Percentiles rank a stretch among this genome's conserved stretches.
These are phyloP conservation scores for Paecilomyces variotii DNA, from an alignment of 2,329 filamentous ascomycete genomes.

Conservation along the genomic window DNA sequence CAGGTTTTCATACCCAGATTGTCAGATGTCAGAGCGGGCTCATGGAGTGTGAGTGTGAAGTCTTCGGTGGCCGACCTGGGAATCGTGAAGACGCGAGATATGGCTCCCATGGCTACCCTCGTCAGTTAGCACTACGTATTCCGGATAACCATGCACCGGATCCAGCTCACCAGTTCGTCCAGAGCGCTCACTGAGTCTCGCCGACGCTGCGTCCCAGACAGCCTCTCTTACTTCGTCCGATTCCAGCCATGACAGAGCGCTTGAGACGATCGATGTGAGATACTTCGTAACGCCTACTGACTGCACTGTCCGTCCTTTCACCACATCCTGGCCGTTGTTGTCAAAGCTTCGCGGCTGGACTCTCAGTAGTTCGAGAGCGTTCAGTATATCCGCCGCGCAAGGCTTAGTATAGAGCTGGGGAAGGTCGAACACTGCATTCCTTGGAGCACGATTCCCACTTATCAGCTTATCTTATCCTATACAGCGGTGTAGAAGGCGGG, in stretches of 20 bases:
- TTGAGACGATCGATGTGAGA: conserved; percentile 40
- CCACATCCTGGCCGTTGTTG: conserved; percentile 17
- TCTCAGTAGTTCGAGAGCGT: conserved; percentile 58
- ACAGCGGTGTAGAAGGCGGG: conserved; percentile 10
- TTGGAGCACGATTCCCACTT: conserved; percentile 10
- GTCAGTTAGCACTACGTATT: conserved; percentile 8
- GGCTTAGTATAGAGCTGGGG: conserved; percentile 79
- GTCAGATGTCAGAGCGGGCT: conserved; percentile 82
- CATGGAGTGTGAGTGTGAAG: conserved; percentile 65
- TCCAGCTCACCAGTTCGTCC: conserved; percentile 60
- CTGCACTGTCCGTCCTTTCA: conserved; percentile 25
- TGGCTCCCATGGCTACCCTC: conserved; percentile 50
- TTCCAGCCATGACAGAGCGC: conserved; percentile 37
- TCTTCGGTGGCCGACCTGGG: conserved; percentile 35
- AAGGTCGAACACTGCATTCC: conserved; percentile 56
- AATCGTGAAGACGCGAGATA: conserved; percentile 54
- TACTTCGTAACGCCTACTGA: conserved; percentile 36
- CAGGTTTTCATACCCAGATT: conserved; percentile 90
- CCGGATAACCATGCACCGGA: conserved; percentile 2
- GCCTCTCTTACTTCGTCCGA: conserved; percentile 35
- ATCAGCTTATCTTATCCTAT: conserved; percentile 18
- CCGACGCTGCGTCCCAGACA: conserved; percentile 68
- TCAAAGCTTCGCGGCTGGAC: conserved; percentile 51
- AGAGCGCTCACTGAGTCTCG: conserved; percentile 74
- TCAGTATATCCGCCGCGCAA: conserved; percentile 54